Percentiles rank a stretch among this genome's conserved stretches.
phyloP scores from a whole-genome alignment of 495 filamentous ascomycete genomes.

The Beverwykella pulmonaria region DNA sequence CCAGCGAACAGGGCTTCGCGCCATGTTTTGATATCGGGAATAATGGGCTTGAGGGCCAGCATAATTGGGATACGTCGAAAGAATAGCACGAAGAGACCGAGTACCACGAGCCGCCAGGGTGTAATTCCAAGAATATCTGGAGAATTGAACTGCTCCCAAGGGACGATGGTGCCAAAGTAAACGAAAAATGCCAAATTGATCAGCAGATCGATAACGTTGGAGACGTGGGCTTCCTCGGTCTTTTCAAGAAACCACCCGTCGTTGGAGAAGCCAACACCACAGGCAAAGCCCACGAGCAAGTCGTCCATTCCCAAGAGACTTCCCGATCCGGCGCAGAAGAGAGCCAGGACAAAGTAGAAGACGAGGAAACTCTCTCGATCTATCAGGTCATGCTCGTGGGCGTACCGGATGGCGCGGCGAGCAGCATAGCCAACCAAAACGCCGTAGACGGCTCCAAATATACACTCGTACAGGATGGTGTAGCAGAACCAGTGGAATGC shows the following conservation, averaged over 20 bases:
- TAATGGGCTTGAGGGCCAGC: constrained; percentile 86
- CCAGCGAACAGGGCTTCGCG: constrained; percentile 96
- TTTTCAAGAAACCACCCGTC: constrained; percentile 99
- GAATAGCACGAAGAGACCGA: constrained; percentile 88
- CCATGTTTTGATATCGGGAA: constrained; percentile 98
- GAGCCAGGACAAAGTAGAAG: constrained; percentile 96
- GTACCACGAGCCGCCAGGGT: constrained; percentile 86
- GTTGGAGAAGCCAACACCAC: constrained; percentile 96
- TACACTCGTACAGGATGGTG: constrained; percentile 93
- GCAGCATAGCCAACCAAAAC: constrained; percentile 86
- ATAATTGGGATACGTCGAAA: constrained; percentile 98
- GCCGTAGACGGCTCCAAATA: constrained; percentile 89
- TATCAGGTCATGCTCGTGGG: constrained; percentile 82
- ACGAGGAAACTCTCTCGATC: constrained; percentile 97
- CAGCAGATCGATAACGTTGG: constrained; percentile 97
- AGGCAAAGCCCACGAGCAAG: constrained; percentile 92
- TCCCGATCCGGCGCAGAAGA: constrained; percentile 95
- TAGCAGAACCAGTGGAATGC: constrained; percentile 86
- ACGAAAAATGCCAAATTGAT: constrained; percentile 98
- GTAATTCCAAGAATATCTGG: constrained; percentile 64
- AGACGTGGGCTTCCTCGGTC: constrained; percentile 97
- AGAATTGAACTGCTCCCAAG: constrained; percentile 85
- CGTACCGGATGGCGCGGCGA: constrained; percentile 85
- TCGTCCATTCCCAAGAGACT: constrained; percentile 93
- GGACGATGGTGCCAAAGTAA: constrained; percentile 95